Evolutionary conservation across 2,329 filamentous ascomycete genomes (phyloP).

Genomic region (Blumeria hordei): DNA sequence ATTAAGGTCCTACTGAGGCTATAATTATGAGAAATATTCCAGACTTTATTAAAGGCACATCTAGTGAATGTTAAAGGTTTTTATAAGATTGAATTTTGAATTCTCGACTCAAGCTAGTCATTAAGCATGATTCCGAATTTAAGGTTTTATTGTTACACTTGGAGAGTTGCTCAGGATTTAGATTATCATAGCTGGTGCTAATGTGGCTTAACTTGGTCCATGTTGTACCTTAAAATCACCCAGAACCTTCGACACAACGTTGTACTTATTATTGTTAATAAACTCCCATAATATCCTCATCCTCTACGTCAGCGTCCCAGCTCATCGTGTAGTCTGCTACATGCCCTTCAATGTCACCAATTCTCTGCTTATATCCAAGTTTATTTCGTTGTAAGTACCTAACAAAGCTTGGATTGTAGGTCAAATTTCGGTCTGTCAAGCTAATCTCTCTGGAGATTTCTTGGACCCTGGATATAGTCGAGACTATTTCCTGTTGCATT

Average conservation of each 20-base stretch:
- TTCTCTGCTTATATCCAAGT: slow-evolving; percentile 5
- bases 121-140: no score
- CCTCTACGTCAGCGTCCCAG: slow-evolving; percentile 9
- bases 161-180: no score
- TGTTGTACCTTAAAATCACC: no score
- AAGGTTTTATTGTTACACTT: no score
- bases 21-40: no score
- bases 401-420: slow-evolving; percentile 30
- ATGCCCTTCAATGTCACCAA: background rate
- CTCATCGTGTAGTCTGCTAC: slow-evolving; percentile 6
- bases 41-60: no score
- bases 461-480: slow-evolving; percentile 20
- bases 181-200: no score
- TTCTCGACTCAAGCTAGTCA: no score
- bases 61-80: no score
- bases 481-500: slow-evolving; percentile 23
- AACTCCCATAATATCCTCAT: slow-evolving; percentile 13
- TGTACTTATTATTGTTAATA: background rate
- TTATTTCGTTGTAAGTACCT: slow-evolving; percentile 21
- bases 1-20: no score
- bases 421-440: slow-evolving; percentile 28
- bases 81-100: no score
- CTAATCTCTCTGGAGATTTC: slow-evolving; percentile 23
- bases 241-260: background rate
- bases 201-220: no score